phyloP scores from a whole-genome alignment of 495 filamentous ascomycete genomes.

The Neurospora sp. region DNA sequence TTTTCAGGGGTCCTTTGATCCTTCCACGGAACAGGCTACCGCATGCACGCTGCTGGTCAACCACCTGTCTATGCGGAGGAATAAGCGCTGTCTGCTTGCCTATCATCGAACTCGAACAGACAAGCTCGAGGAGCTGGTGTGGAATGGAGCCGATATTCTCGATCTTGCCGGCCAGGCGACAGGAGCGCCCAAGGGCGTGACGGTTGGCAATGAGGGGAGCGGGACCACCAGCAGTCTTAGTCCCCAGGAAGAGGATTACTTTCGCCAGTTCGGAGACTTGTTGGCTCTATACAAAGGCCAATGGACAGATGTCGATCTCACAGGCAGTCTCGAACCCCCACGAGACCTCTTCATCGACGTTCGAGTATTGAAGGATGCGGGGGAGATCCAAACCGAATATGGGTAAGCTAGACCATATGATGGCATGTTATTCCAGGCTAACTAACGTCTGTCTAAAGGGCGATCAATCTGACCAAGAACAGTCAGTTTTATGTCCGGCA shows the following conservation, averaged over 20 bases:
- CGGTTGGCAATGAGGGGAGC: constrained; percentile 16
- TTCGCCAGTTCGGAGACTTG: constrained; percentile 81
- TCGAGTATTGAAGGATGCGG: constrained; percentile 89
- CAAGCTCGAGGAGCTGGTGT: constrained; percentile 89
- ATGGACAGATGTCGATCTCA: constrained; percentile 97
- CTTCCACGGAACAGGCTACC: constrained; percentile 68
- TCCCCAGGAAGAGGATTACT: constrained; percentile 96
- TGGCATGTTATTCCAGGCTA: not conserved
- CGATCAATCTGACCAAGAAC: constrained; percentile 94
- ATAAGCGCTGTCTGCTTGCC: constrained; percentile 91
- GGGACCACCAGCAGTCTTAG: constrained; percentile 65
- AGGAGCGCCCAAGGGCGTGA: constrained; percentile 18
- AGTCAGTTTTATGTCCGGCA: constrained; percentile 96
- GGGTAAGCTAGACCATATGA: constrained; percentile 49
- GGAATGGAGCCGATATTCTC: constrained; percentile 75
- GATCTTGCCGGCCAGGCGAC: constrained; percentile 35
- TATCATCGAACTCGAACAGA: constrained; percentile 87
- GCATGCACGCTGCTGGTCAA: constrained; percentile 86
- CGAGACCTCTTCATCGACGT: constrained; percentile 97
- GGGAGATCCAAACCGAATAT: constrained; percentile 98
- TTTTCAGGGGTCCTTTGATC: constrained; percentile 77
- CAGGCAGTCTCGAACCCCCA: constrained; percentile 88
- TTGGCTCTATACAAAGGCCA: constrained; percentile 94
- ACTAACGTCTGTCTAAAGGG: constrained; percentile 37
- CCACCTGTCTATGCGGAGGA: constrained; percentile 88